phyloP scores from a whole-genome alignment of 352 stramenopile genomes.

The Blastocystis sp. region DNA sequence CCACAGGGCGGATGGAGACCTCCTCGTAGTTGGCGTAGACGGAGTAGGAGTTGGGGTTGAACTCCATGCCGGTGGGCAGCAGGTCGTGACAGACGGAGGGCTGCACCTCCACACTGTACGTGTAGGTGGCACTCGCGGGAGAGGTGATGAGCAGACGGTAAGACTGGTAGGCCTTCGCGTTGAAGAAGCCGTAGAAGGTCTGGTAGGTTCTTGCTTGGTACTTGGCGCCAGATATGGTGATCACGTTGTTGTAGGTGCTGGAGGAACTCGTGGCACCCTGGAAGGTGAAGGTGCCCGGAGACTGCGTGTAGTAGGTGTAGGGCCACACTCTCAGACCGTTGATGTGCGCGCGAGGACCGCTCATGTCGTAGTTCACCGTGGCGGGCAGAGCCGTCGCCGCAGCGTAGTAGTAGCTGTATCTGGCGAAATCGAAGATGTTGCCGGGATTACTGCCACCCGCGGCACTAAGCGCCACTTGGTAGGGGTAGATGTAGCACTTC shows the following conservation, averaged over 20 bases:
- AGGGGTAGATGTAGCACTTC: background rate
- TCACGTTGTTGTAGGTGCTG: background rate
- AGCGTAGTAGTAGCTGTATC: no score
- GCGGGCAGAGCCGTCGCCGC: background rate
- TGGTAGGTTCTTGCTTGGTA: background rate
- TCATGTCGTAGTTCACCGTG: background rate
- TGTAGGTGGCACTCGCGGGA: no score
- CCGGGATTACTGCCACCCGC: no score
- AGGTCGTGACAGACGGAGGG: slow-evolving; percentile 23
- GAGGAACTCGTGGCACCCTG: slow-evolving; percentile 11
- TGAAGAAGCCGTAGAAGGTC: background rate
- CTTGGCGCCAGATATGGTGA: background rate
- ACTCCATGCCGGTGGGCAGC: background rate
- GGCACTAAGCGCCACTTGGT: no score
- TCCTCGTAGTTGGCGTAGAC: background rate
- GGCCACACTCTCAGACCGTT: slow-evolving; percentile 28
- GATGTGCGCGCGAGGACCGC: background rate
- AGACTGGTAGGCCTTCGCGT: background rate
- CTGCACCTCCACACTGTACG: slow-evolving; percentile 3
- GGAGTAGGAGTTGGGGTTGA: background rate
- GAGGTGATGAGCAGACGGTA: slow-evolving; percentile 7
- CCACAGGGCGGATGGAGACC: background rate
- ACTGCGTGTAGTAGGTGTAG: background rate
- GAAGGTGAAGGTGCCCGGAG: background rate
- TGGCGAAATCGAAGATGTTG: no score